Evolutionary conservation across 2,329 filamentous ascomycete genomes (phyloP).

Genomic region (Chaetomiaceae sp.): DNA sequence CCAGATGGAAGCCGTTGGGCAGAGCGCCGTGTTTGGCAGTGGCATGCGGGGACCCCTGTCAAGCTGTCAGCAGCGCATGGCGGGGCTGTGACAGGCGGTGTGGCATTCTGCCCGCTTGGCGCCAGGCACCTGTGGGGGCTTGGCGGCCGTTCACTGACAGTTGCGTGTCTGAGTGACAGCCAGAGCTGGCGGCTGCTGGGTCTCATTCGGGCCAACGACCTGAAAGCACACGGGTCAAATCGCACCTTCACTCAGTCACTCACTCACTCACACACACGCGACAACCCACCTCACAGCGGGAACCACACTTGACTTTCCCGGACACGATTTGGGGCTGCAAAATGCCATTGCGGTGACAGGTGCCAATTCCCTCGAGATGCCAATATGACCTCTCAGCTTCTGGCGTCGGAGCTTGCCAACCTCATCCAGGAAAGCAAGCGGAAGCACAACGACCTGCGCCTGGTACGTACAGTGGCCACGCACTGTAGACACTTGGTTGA

Average conservation of each 20-base stretch:
- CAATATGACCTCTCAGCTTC: slow-evolving; percentile 84
- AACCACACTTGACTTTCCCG: too few species aligned
- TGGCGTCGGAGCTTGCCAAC: slow-evolving; percentile 81
- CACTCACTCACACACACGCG: too few species aligned
- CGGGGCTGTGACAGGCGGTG: slow-evolving; percentile 15
- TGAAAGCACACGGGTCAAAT: too few species aligned
- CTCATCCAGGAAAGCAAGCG: slow-evolving; percentile 93
- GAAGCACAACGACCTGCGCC: slow-evolving; percentile 84
- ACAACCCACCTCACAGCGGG: too few species aligned
- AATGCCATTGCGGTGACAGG: neutral
- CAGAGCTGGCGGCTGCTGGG: neutral
- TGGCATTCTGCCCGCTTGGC: slow-evolving; percentile 13
- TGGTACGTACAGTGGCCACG: slow-evolving; percentile 44
- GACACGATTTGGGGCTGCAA: too few species aligned
- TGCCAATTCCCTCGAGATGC: slow-evolving; percentile 12
- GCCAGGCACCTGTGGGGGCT: neutral
- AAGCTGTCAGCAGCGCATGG: neutral
- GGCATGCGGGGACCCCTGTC: slow-evolving; percentile 4
- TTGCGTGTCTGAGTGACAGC: too few species aligned
- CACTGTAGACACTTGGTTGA: too few species aligned
- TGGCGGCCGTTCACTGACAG: neutral
- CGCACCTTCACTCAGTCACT: too few species aligned
- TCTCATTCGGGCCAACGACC: neutral
- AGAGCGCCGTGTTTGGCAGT: neutral
- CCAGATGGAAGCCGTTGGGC: slow-evolving; percentile 3